Evolutionary conservation across 768 basidiomycete species (phyloP).

Genomic region (Phylloporus scabripes): DNA sequence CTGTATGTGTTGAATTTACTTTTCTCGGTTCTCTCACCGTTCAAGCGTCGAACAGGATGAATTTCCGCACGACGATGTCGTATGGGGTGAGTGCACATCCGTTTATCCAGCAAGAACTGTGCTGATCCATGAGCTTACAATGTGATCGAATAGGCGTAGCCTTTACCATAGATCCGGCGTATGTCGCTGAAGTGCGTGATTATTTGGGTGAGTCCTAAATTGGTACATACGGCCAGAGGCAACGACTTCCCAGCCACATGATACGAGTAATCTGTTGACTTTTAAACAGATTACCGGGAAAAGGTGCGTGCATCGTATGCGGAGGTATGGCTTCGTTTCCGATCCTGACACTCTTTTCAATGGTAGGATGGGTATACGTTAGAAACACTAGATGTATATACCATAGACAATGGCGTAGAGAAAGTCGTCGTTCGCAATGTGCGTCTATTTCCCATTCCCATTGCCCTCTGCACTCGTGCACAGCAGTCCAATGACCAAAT

Average conservation of each 20-base stretch:
- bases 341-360: background rate
- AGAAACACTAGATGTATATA: slow-evolving; percentile 71
- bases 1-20: slow-evolving; percentile 37
- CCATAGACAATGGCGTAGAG: slow-evolving; percentile 46
- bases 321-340: background rate
- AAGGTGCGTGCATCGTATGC: slow-evolving; percentile 44
- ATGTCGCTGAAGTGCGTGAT: slow-evolving; percentile 70
- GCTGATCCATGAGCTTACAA: background rate
- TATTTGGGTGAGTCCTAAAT: slow-evolving; percentile 64
- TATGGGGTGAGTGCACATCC: slow-evolving; percentile 56
- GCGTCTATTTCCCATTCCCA: background rate
- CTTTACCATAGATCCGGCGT: slow-evolving; percentile 78
- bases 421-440: slow-evolving; percentile 53
- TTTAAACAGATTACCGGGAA: slow-evolving; percentile 69
- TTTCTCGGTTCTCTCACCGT: background rate
- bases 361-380: slow-evolving; percentile 84
- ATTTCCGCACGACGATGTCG: slow-evolving; percentile 29
- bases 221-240: background rate
- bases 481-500: background rate
- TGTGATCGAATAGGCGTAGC: slow-evolving; percentile 53
- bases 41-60: slow-evolving; percentile 19
- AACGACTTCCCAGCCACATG: background rate
- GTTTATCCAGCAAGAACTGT: too few species aligned
- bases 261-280: background rate
- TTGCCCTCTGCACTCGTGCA: background rate